Percentiles rank a stretch among this genome's conserved stretches.
phyloP scores from a whole-genome alignment of 805 yeast genomes.

The Spathaspora boniae region DNA sequence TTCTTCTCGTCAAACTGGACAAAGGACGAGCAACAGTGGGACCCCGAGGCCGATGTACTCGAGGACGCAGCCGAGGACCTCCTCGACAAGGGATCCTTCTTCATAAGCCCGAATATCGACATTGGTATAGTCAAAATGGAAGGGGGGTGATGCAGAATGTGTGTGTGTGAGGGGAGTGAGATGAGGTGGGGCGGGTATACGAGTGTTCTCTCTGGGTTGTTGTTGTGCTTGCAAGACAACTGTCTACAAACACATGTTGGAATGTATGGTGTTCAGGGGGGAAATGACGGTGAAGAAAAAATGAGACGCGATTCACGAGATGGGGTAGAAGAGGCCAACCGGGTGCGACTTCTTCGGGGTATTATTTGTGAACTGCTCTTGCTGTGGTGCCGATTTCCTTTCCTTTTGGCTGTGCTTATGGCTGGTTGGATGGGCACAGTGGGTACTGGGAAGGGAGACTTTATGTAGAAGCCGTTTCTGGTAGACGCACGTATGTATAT shows the following conservation, averaged over 20 bases:
- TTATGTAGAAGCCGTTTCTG: too few relatives aligned
- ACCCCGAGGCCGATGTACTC: conserved; percentile 19
- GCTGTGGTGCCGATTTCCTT: too few relatives aligned
- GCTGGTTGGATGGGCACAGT: too few relatives aligned
- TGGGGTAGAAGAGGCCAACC: too few relatives aligned
- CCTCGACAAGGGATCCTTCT: conserved; percentile 8
- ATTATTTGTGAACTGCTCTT: too few relatives aligned
- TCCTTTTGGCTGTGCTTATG: too few relatives aligned
- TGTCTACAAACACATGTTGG: conserved; percentile 1
- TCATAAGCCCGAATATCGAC: conserved; percentile 10
- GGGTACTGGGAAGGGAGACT: too few relatives aligned
- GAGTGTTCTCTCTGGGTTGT: too few relatives aligned
- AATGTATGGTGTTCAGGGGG: not conserved
- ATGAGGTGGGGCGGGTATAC: not conserved
- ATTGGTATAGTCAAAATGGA: conserved; percentile 1
- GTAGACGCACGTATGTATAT: too few relatives aligned
- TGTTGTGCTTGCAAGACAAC: not conserved
- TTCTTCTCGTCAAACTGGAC: conserved; percentile 43
- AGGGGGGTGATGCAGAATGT: not conserved
- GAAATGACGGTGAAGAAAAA: not conserved
- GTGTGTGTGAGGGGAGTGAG: not conserved
- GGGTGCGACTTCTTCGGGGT: too few relatives aligned
- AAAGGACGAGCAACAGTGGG: conserved; percentile 15
- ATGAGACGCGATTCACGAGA: too few relatives aligned
- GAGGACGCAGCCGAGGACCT: conserved; percentile 15